phyloP scores from a whole-genome alignment of 805 yeast genomes.

The Torulaspora delbrueckii region DNA sequence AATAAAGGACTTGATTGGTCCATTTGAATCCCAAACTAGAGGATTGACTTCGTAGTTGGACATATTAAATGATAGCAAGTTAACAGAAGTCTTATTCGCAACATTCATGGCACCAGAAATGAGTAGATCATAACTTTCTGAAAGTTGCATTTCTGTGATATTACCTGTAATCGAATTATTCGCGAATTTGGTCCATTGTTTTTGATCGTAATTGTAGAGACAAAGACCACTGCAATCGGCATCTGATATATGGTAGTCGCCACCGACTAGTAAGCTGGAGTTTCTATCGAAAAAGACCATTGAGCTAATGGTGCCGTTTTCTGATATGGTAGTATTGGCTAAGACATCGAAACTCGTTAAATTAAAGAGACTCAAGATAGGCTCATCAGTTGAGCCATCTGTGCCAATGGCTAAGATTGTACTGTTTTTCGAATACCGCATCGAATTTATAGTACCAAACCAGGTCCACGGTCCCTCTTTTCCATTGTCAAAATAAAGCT shows the following conservation, averaged over 20 bases:
- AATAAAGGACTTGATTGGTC: slow-evolving; percentile 19
- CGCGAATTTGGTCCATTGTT: slow-evolving; percentile 47
- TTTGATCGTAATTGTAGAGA: slow-evolving; percentile 49
- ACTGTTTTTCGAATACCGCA: slow-evolving; percentile 27
- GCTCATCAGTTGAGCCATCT: slow-evolving; percentile 6
- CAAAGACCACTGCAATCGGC: slow-evolving; percentile 61
- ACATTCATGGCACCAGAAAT: slow-evolving; percentile 49
- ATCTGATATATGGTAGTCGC: slow-evolving; percentile 59
- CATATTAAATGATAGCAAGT: slow-evolving; percentile 39
- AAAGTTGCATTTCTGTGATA: slow-evolving; percentile 50
- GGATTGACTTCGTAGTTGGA: slow-evolving; percentile 9
- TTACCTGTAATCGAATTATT: slow-evolving; percentile 44
- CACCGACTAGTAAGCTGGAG: slow-evolving; percentile 54
- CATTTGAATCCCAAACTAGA: slow-evolving; percentile 10
- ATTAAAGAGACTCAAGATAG: slow-evolving; percentile 27
- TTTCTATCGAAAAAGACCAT: slow-evolving; percentile 40
- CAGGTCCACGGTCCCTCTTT: slow-evolving; percentile 15
- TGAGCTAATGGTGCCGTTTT: slow-evolving; percentile 39
- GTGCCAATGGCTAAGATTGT: slow-evolving; percentile 24
- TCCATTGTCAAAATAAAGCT: slow-evolving; percentile 9
- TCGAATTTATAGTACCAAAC: slow-evolving; percentile 19
- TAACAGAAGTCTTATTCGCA: slow-evolving; percentile 36
- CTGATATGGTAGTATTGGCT: slow-evolving; percentile 35
- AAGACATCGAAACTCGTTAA: slow-evolving; percentile 46
- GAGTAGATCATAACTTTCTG: slow-evolving; percentile 37